These are phyloP conservation scores for Knufia fluminis DNA, from an alignment of 2,329 filamentous ascomycete genomes.

Conservation along the genomic window DNA sequence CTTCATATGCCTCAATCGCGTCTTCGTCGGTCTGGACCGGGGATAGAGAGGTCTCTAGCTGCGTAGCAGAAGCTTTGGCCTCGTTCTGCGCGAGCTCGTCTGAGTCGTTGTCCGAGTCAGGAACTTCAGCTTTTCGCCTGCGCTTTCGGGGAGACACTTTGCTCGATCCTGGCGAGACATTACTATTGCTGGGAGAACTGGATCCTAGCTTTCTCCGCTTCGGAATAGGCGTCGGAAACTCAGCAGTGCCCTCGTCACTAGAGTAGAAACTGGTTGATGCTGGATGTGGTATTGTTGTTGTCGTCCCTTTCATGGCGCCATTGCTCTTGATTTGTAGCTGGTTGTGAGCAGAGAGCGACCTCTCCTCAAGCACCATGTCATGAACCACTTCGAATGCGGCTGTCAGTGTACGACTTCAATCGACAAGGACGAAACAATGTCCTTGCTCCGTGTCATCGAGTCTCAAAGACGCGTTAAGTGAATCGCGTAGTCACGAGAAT, in stretches of 20 bases:
- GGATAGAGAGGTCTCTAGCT: slow-evolving; percentile 63
- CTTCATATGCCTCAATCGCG: slow-evolving; percentile 72
- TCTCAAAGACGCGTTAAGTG: slow-evolving; percentile 8
- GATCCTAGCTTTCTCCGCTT: slow-evolving; percentile 22
- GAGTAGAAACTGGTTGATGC: slow-evolving; percentile 25
- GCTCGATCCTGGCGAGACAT: slow-evolving; percentile 13
- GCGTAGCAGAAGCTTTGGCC: slow-evolving; percentile 43
- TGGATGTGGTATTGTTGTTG: slow-evolving; percentile 23
- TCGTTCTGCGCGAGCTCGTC: slow-evolving; percentile 32
- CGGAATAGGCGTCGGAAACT: slow-evolving; percentile 24
- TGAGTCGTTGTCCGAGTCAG: slow-evolving; percentile 24
- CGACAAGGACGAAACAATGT: background rate
- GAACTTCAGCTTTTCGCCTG: slow-evolving; percentile 13
- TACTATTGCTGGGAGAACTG: background rate
- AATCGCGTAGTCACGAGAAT: slow-evolving; percentile 8
- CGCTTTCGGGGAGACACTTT: slow-evolving; percentile 8
- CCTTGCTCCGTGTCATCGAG: background rate
- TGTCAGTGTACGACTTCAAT: background rate
- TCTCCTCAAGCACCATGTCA: slow-evolving; percentile 15
- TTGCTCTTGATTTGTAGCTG: slow-evolving; percentile 11
- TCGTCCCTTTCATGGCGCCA: slow-evolving; percentile 15
- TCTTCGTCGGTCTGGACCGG: slow-evolving; percentile 56
- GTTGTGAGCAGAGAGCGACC: slow-evolving; percentile 20
- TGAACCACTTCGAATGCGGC: background rate
- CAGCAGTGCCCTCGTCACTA: slow-evolving; percentile 15